Conservation (phyloP, 2,329 filamentous ascomycete genomes). For the Diaporthe longicolla region DNA sequence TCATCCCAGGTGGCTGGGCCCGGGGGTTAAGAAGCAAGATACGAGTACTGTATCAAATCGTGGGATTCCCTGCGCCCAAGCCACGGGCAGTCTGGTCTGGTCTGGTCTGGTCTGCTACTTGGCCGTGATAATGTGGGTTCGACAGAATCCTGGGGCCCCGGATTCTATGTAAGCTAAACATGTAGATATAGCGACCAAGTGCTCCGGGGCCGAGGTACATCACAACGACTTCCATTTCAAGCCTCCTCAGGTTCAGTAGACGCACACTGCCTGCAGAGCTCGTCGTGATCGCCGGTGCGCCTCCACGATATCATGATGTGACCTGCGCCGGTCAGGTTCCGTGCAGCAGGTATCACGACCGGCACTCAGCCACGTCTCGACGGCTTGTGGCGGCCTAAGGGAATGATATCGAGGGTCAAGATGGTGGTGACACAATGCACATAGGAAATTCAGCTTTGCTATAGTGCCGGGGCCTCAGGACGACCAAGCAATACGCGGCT, state of each 20-base stretch:
- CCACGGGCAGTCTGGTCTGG: not conserved
- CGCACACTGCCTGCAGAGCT: not conserved
- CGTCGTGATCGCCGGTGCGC: not conserved
- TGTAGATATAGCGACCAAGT: not conserved
- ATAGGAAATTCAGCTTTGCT: not conserved
- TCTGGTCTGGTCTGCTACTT: not conserved
- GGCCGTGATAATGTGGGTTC: conserved; percentile 21
- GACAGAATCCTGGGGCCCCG: conserved; percentile 36
- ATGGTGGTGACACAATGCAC: conserved; percentile 12
- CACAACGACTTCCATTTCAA: not conserved
- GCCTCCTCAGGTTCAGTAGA: not conserved
- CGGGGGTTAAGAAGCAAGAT: not conserved
- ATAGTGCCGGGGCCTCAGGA: not conserved
- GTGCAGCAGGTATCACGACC: not conserved
- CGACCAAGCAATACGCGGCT: conserved; percentile 14
- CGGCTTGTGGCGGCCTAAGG: conserved; percentile 35
- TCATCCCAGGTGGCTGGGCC: conserved; percentile 5
- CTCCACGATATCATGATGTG: not conserved
- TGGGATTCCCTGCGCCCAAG: conserved; percentile 18
- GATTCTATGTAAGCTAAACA: conserved; percentile 24
- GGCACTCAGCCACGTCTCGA: not conserved
- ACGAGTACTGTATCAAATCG: conserved; percentile 28
- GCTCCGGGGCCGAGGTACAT: not conserved
- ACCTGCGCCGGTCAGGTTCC: not conserved
- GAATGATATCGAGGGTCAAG: not conserved